Conservation (phyloP, 805 yeast species). For the Sugiyamaella floridensis region DNA sequence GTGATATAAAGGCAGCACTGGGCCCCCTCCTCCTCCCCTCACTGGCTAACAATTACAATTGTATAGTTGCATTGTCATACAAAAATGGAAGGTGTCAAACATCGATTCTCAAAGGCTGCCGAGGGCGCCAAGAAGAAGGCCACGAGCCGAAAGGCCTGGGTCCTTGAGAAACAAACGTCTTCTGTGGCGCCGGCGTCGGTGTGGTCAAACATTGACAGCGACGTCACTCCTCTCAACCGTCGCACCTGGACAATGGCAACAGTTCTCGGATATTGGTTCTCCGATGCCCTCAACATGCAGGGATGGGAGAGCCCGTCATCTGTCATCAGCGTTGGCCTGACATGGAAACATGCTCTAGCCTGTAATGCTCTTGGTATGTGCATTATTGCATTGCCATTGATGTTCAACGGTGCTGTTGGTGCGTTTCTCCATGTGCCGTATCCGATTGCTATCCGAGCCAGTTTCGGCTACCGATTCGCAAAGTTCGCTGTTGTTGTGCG, state of each 20-base stretch:
- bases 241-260: constrained; percentile 18
- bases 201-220: constrained; percentile 35
- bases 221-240: constrained; percentile 30
- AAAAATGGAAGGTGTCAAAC: neutral
- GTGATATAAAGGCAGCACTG: neutral
- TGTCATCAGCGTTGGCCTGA: constrained; percentile 15
- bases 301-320: constrained; percentile 16
- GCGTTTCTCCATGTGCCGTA: constrained; percentile 22
- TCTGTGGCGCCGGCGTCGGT: constrained; percentile 21
- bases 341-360: constrained; percentile 13
- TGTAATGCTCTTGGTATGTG: constrained; percentile 12
- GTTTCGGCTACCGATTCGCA: constrained; percentile 19
- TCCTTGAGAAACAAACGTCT: constrained; percentile 18
- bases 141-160: constrained; percentile 8
- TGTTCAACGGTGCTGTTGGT: constrained; percentile 17
- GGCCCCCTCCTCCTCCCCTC: too few species aligned
- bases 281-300: constrained; percentile 15
- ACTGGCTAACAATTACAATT: too few species aligned
- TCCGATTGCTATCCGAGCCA: constrained; percentile 21
- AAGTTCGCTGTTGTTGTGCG: constrained; percentile 17
- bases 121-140: constrained; percentile 13
- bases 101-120: neutral
- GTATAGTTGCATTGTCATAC: neutral
- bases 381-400: constrained; percentile 11
- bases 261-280: constrained; percentile 18